Conservation (phyloP, 805 yeast species). For the Candida boidinii region DNA sequence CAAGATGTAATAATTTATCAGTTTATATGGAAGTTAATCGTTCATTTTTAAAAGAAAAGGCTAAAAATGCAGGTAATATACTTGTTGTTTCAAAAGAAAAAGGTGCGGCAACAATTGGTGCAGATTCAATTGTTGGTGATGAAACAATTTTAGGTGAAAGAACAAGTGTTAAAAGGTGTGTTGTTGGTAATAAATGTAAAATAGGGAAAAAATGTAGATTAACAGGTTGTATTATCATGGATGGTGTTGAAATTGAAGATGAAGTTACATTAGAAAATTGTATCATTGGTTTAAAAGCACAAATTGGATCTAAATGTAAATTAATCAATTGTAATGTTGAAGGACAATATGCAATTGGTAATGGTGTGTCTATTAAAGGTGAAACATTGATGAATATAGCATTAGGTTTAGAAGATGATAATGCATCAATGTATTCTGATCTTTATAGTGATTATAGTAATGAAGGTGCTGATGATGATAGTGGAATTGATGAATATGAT, state of each 20-base stretch:
- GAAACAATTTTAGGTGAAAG: conserved; percentile 66
- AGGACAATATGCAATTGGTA: conserved; percentile 60
- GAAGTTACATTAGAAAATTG: conserved; percentile 79
- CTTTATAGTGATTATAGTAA: conserved; percentile 13
- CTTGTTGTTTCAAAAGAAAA: conserved; percentile 36
- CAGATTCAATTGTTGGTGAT: conserved; percentile 73
- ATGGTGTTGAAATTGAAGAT: conserved; percentile 66
- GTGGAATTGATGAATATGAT: conserved; percentile 33
- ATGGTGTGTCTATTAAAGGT: conserved; percentile 37
- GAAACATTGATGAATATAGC: conserved; percentile 29
- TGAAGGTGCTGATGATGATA: conserved; percentile 20
- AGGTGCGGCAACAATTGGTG: conserved; percentile 70
- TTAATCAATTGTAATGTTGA: conserved; percentile 82
- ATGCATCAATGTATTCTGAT: conserved; percentile 4
- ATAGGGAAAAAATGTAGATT: conserved; percentile 85
- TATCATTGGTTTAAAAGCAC: conserved; percentile 65
- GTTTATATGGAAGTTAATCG: conserved; percentile 90
- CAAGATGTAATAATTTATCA: conserved; percentile 69
- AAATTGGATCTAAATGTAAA: conserved; percentile 54
- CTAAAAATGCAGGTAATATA: conserved; percentile 21
- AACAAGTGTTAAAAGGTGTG: conserved; percentile 79
- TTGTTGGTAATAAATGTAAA: conserved; percentile 63
- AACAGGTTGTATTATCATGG: conserved; percentile 75
- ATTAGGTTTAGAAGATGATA: conserved; percentile 22
- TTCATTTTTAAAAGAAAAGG: conserved; percentile 57